Conservation (phyloP, 1,284 basidiomycete genomes). For the Pterulicium gracile region DNA sequence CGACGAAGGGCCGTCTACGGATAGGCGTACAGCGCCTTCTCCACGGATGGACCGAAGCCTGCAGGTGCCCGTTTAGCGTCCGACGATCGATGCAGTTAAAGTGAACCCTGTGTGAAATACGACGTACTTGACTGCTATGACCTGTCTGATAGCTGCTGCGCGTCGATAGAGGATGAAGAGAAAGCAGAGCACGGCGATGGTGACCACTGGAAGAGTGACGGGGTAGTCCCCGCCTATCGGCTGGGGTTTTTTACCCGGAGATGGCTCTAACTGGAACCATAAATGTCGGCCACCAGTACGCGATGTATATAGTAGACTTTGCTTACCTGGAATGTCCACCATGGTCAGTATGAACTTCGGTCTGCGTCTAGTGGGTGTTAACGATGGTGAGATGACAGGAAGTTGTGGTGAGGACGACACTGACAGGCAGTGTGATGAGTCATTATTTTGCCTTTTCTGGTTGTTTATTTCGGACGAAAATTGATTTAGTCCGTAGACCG, state of each 20-base stretch:
- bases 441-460: neutral
- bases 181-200: neutral
- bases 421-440: neutral
- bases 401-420: neutral
- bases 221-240: neutral
- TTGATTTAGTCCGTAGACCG: neutral
- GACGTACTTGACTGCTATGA: neutral
- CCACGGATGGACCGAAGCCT: neutral
- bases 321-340: neutral
- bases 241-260: slow-evolving; percentile 1
- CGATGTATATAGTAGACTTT: neutral
- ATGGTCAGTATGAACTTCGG: too few species aligned
- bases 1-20: neutral
- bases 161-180: slow-evolving; percentile 2
- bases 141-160: neutral
- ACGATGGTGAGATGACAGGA: neutral
- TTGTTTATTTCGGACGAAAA: slow-evolving; percentile 1
- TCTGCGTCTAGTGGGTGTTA: too few species aligned
- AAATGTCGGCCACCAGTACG: neutral
- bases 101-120: neutral
- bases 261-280: neutral
- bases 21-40: neutral
- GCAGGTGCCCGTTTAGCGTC: neutral
- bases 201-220: neutral
- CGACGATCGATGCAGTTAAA: neutral